phyloP scores from a whole-genome alignment of 1,139 yeast genomes.

The Oligophagozyma castellii region DNA sequence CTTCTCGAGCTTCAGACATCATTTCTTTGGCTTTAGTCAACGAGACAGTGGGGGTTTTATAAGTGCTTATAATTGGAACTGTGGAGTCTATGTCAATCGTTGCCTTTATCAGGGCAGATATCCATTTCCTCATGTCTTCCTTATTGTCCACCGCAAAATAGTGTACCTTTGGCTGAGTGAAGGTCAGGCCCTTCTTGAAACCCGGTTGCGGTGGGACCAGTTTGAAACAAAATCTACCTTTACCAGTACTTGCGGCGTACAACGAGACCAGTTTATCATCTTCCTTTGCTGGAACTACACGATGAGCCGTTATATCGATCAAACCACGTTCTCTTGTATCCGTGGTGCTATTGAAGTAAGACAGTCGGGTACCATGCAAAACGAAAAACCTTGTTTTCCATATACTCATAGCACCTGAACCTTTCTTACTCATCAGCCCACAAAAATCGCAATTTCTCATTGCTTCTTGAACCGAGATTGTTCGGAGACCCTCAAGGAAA shows the following conservation, averaged over 20 bases:
- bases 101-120: conserved; percentile 87
- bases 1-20: conserved; percentile 69
- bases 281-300: conserved; percentile 63
- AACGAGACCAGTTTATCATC: conserved; percentile 72
- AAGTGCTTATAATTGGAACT: conserved; percentile 88
- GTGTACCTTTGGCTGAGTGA: conserved; percentile 92
- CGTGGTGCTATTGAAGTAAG: conserved; percentile 68
- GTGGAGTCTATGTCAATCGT: conserved; percentile 92
- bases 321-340: conserved; percentile 84
- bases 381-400: conserved; percentile 90
- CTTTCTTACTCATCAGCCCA: conserved; percentile 95
- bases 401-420: conserved; percentile 69
- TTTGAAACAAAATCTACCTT: conserved; percentile 85
- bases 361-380: conserved; percentile 81
- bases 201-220: conserved; percentile 97
- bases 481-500: conserved; percentile 81
- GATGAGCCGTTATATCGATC: conserved; percentile 90
- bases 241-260: conserved; percentile 87
- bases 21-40: conserved; percentile 76
- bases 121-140: conserved; percentile 92
- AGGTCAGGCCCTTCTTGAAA: conserved; percentile 82
- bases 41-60: conserved; percentile 87
- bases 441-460: conserved; percentile 60
- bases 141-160: conserved; percentile 87
- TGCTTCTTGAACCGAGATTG: conserved; percentile 65